Base-by-base conservation (phyloP, 169 alveolate species). In the Amoebophrya sp. region DNA sequence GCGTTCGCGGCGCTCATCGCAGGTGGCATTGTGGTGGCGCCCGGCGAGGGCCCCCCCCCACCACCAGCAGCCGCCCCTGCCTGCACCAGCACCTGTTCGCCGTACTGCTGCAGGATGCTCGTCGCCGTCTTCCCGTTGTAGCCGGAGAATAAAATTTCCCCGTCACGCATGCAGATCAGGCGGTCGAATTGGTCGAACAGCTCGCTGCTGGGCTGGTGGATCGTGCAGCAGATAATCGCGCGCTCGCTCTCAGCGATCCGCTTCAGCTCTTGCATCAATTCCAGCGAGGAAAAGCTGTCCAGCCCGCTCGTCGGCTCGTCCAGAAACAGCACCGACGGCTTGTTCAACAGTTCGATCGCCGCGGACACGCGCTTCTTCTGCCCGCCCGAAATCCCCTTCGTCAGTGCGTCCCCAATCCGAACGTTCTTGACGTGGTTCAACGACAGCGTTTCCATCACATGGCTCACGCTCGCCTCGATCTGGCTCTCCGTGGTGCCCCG, bases 271-370 rank as follows among this genome's bases (percentile, higher is more conserved):
- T 95, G 95, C 95, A 95, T 95, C 38, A 96, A 58, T 16, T 58
- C 23, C 78, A 58, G 34, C 34, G 78, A 58, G 5, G 78, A 58
- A 16, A 58, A 96, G 48, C 97, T 92, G 92, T 97, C 99, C 50
- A 97, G 93, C 38, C 99, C 99, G 15, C 97, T 94, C 0, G 98
- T 96, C 5, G 99, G 99, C 90, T 97, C 98, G 93, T 97, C 98
- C 88, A 97, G 91, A 89, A 96, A 89, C 41, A 97, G 90, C 90
- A 96, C 90, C 13, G 94, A 91, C 26, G 98, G 98, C 91, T 96
- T 96, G 69, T 95, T 95, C 29, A 97, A 94, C 69, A 96, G 92
- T 90, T 97, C 98, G 40, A 95, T 93, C 26, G 96, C 98, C 0
- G 96, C 96, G 29, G 97, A 95, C 41, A 95, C 94, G 90, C 98